Percentiles rank a stretch among this genome's conserved stretches.
Evolutionary conservation across 2,329 filamentous ascomycete species (phyloP).

Genomic region (Cercospora canescens): DNA sequence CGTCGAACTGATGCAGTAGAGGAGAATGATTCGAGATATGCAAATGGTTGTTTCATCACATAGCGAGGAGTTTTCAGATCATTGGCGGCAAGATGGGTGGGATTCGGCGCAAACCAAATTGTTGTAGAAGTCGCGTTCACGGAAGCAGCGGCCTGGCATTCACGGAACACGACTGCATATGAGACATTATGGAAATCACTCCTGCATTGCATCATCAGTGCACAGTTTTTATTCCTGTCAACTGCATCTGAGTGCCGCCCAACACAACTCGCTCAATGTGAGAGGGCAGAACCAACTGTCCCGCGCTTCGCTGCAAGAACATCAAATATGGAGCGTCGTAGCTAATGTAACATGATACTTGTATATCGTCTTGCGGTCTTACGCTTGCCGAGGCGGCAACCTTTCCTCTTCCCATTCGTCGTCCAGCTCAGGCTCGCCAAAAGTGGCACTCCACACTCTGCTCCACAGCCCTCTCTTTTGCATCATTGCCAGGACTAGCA

Average conservation of each 20-base stretch:
- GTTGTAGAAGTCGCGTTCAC: neutral
- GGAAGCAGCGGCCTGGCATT: neutral
- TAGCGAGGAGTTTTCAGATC: constrained; percentile 2
- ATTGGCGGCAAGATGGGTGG: neutral
- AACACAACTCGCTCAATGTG: no score
- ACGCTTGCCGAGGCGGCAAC: neutral
- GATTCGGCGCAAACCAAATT: neutral
- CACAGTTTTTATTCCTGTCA: neutral
- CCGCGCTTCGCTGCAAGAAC: neutral
- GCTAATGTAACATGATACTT: neutral
- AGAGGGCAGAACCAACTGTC: no score
- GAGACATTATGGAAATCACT: neutral
- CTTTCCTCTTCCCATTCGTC: constrained; percentile 57
- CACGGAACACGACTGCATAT: neutral
- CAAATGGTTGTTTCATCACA: neutral
- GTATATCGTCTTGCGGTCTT: neutral
- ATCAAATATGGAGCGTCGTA: neutral
- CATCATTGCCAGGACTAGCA: constrained; percentile 85
- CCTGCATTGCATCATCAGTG: neutral
- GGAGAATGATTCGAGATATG: neutral
- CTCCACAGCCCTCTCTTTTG: constrained; percentile 94
- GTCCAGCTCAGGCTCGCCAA: constrained; percentile 57
- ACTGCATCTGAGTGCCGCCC: no score
- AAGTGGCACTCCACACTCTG: constrained; percentile 70
- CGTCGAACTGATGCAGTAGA: constrained; percentile 54